Conservation (phyloP, 306 rosid species). For the Pterocarpus macrocarpus region DNA sequence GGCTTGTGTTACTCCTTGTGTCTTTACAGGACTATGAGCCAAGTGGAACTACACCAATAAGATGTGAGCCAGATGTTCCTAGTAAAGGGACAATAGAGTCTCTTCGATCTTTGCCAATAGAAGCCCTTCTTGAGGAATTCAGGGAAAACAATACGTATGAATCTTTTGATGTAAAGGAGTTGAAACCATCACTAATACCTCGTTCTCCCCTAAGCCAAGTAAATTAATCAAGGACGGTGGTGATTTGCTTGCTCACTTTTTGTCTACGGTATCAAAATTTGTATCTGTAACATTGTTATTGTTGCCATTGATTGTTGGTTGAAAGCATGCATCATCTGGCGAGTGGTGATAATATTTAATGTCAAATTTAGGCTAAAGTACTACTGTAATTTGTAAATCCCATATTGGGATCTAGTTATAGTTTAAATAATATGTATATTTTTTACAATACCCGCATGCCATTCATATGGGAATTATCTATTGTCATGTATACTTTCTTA, state of each 20-base stretch:
- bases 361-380: slow-evolving; percentile 28
- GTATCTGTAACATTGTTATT: slow-evolving; percentile 57
- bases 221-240: slow-evolving; percentile 36
- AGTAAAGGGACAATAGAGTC: slow-evolving; percentile 83
- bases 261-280: slow-evolving; percentile 33
- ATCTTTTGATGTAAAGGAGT: slow-evolving; percentile 69
- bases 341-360: slow-evolving; percentile 8
- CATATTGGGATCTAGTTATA: slow-evolving; percentile 56
- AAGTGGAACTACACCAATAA: slow-evolving; percentile 74
- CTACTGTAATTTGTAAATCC: slow-evolving; percentile 59
- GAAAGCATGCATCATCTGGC: slow-evolving; percentile 15
- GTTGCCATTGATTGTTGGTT: slow-evolving; percentile 10
- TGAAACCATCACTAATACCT: slow-evolving; percentile 88
- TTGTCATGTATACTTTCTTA: slow-evolving; percentile 6
- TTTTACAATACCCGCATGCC: slow-evolving; percentile 1
- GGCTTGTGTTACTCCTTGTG: slow-evolving; percentile 5
- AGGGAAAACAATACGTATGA: slow-evolving; percentile 80
- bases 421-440: slow-evolving; percentile 54
- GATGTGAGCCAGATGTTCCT: slow-evolving; percentile 75
- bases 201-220: slow-evolving; percentile 80
- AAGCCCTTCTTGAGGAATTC: slow-evolving; percentile 83
- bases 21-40: slow-evolving; percentile 88
- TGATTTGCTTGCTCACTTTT: slow-evolving; percentile 15
- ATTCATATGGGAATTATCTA: not conserved
- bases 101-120: slow-evolving; percentile 88